These are phyloP conservation scores for Rutstroemia sp. DNA, from an alignment of 2,329 filamentous ascomycete genomes.

Conservation along the genomic window DNA sequence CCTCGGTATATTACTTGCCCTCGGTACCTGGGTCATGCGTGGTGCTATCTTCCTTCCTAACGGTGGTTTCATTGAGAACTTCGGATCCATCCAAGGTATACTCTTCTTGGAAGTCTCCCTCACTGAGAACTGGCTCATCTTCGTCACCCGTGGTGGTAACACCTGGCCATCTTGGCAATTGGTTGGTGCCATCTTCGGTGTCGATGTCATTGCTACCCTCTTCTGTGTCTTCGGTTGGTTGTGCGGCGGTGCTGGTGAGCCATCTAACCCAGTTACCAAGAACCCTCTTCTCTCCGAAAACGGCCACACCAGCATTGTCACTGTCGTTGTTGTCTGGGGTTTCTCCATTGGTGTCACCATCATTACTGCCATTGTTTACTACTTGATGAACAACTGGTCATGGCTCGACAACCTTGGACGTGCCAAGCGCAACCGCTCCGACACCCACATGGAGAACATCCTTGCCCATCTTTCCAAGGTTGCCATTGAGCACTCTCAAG, in stretches of 20 bases:
- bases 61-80: conserved; percentile 70
- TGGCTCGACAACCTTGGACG: conserved; percentile 56
- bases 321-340: conserved; percentile 56
- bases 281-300: conserved; percentile 32
- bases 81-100: conserved; percentile 66
- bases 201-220: conserved; percentile 64
- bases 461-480: conserved; percentile 58
- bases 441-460: conserved; percentile 60
- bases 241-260: conserved; percentile 40
- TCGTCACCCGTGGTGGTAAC: conserved; percentile 65
- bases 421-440: conserved; percentile 52
- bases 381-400: conserved; percentile 49
- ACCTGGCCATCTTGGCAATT: conserved; percentile 72
- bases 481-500: conserved; percentile 48
- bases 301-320: conserved; percentile 45
- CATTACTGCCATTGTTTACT: conserved; percentile 59
- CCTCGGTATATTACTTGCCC: conserved; percentile 59
- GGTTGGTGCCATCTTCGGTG: conserved; percentile 61
- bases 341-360: conserved; percentile 61
- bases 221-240: conserved; percentile 74
- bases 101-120: conserved; percentile 67
- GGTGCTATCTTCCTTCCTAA: conserved; percentile 60
- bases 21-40: conserved; percentile 67
- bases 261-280: conserved; percentile 29
- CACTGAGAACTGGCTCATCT: conserved; percentile 73